Percentiles rank a stretch among this genome's conserved stretches.
Conservation (phyloP, 805 yeast species). For the Saturnispora hagleri region DNA sequence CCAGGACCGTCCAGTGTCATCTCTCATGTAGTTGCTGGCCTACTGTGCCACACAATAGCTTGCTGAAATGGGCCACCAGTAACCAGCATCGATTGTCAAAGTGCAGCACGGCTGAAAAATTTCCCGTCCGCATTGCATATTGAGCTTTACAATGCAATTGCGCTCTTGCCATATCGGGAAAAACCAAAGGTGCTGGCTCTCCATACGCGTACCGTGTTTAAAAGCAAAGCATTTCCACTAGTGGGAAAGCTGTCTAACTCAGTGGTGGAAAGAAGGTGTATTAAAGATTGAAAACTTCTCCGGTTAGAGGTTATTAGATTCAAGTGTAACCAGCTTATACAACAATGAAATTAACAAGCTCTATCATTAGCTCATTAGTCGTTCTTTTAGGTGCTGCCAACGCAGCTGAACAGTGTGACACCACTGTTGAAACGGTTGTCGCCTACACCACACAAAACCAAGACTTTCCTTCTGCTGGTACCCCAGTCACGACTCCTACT, state of each 20-base stretch:
- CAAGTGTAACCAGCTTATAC: background rate
- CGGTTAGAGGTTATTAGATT: background rate
- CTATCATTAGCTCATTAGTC: background rate
- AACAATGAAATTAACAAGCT: background rate
- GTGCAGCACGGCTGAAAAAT: background rate
- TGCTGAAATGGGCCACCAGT: background rate
- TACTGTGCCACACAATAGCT: background rate
- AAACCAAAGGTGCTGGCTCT: background rate
- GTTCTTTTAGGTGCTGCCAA: background rate
- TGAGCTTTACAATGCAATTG: background rate
- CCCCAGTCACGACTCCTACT: slow-evolving; percentile 12
- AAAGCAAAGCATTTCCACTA: background rate
- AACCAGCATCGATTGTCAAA: background rate
- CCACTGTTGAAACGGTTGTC: background rate
- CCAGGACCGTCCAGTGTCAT: background rate
- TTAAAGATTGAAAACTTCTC: background rate
- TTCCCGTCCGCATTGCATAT: background rate
- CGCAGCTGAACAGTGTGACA: background rate
- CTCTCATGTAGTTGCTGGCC: background rate
- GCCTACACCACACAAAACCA: background rate
- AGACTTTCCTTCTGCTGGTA: background rate
- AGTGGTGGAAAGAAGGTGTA: background rate
- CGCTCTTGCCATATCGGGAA: background rate
- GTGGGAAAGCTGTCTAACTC: background rate
- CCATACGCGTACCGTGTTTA: background rate